Base-by-base conservation (phyloP, 176 grass and related monocot genomes). In the Tillandsia fasciculata region DNA sequence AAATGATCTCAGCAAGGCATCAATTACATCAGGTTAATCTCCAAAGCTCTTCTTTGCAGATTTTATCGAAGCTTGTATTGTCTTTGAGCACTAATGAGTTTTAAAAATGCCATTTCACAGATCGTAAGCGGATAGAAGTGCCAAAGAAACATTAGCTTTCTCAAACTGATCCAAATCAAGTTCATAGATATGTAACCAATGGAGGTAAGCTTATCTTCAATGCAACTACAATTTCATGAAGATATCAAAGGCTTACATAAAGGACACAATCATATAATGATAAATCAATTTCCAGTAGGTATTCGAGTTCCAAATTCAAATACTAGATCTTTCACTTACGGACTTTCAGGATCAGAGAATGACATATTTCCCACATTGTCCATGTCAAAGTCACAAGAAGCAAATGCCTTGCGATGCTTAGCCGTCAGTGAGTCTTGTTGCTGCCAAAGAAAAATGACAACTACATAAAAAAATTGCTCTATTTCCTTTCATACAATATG, bases 341-440 rank as follows among this genome's bases (percentile, higher is more conserved):
- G 59, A 1, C 82, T 88, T 65, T 92, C 93, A 64, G 80, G 79
- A 53, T 90, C 87, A 67, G 86, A 87, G 71, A 91, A 87, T 3
- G 56, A 74, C 69, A 81, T 58, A 69, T 78, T 72, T 49, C 73
- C 82, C 64, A 80, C 80, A 74, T 82, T 79, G 56, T 92, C 84
- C 56, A 72, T 79, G 78, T 87, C 92, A 74, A 87, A 84, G 42
- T 89, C 86, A 67, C 81, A 61, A 9, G 86, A 89, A 70, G 89
- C 81, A 79, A 87, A 92, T 70, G 81, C 89, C 70, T 87, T 87
- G 63, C 70, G 82, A 69, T 82, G 72, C 68, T 70, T 83, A 67
- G 77, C 73, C 73, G 81, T 85, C 74, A 63, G 67, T 48, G 74
- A 87, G 72, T 87, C 89, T 27, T 92, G 86, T 90, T 99, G 94